Conservation (phyloP, 1,139 yeast genomes). For the Lodderomyces theae region DNA sequence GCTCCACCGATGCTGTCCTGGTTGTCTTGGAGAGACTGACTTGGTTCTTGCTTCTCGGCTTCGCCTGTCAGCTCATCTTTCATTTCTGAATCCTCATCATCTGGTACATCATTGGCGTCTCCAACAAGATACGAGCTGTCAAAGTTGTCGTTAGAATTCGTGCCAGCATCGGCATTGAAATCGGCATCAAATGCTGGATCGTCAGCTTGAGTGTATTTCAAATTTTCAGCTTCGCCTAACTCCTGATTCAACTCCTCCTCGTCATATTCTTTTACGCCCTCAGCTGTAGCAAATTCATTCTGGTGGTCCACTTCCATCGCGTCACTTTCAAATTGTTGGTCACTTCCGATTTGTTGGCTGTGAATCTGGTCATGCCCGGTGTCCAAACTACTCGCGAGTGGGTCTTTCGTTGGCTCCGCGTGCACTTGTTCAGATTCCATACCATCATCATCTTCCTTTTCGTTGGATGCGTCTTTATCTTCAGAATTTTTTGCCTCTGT, state of each 20-base stretch:
- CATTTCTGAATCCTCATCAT: slow-evolving; percentile 18
- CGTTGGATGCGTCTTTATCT: neutral
- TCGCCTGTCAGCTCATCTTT: slow-evolving; percentile 20
- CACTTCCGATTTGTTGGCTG: neutral
- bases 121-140: slow-evolving; percentile 12
- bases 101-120: slow-evolving; percentile 21
- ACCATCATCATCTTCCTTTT: neutral
- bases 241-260: slow-evolving; percentile 23
- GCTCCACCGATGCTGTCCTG: slow-evolving; percentile 7
- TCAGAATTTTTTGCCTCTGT: neutral
- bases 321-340: neutral
- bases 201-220: slow-evolving; percentile 14
- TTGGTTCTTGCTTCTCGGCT: slow-evolving; percentile 4
- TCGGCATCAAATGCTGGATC: slow-evolving; percentile 16
- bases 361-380: neutral
- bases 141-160: slow-evolving; percentile 13
- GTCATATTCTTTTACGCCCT: slow-evolving; percentile 51
- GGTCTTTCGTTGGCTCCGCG: too few species aligned
- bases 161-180: slow-evolving; percentile 11
- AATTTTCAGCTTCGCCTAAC: slow-evolving; percentile 17
- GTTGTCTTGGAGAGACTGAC: slow-evolving; percentile 13
- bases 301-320: slow-evolving; percentile 7
- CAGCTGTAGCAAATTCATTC: slow-evolving; percentile 17
- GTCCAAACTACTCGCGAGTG: too few species aligned
- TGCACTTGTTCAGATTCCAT: neutral